Conservation (phyloP, 225 moss, liverwort and hornwort species). For the Sphagnum tenellum region DNA sequence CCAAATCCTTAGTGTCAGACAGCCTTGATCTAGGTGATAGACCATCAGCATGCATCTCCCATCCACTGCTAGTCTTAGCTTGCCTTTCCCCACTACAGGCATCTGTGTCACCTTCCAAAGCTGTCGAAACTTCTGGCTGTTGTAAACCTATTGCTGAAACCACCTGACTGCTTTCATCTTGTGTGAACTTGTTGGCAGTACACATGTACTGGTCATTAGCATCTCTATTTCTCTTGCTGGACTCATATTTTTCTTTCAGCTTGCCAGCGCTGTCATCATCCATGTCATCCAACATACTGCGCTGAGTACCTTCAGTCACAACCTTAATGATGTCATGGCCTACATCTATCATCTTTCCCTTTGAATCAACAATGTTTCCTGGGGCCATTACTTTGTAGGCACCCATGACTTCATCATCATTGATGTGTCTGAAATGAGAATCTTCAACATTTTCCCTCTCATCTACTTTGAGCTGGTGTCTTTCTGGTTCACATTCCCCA, state of each 20-base stretch:
- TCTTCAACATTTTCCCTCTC: background rate
- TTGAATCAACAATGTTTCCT: constrained; percentile 2
- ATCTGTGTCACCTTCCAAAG: background rate
- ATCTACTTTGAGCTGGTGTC: background rate
- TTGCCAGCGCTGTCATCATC: constrained; percentile 2
- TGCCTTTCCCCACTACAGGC: too few relatives aligned
- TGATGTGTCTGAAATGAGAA: background rate
- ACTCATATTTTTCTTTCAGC: background rate
- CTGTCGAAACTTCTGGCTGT: background rate
- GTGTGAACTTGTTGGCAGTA: too few relatives aligned
- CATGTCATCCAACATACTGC: background rate
- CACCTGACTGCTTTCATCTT: too few relatives aligned
- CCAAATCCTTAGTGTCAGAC: too few relatives aligned
- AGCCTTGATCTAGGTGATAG: too few relatives aligned
- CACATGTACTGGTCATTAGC: too few relatives aligned
- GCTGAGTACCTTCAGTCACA: background rate
- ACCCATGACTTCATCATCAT: background rate
- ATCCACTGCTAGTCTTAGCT: too few relatives aligned
- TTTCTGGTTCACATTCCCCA: too few relatives aligned
- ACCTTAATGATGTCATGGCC: background rate
- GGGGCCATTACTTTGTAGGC: constrained; percentile 7
- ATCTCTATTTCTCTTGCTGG: constrained; percentile 6
- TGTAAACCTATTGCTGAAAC: too few relatives aligned
- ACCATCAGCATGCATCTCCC: too few relatives aligned
- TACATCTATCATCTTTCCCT: constrained; percentile 1